Percentiles rank a stretch among this genome's conserved stretches.
Evolutionary conservation across 345 rosid species (phyloP).

Genomic region (Cochlearia excelsa): DNA sequence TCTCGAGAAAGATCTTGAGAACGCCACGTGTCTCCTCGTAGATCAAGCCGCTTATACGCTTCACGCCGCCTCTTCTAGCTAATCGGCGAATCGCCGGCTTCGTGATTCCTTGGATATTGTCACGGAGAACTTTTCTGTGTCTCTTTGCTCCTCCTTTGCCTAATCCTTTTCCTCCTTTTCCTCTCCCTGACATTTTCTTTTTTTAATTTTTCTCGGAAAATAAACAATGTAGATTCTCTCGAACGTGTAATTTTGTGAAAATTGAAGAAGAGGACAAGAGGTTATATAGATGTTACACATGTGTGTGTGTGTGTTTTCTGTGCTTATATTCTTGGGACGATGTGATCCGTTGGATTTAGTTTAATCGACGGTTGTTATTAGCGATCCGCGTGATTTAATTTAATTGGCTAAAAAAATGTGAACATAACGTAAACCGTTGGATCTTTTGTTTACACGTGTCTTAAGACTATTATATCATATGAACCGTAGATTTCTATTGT

Average conservation of each 20-base stretch:
- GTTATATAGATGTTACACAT: slow-evolving; percentile 6
- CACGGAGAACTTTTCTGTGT: slow-evolving; percentile 43
- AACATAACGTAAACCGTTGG: background rate
- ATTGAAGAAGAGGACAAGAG: background rate
- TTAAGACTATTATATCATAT: background rate
- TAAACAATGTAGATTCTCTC: too few species aligned
- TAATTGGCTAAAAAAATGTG: background rate
- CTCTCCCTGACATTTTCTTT: slow-evolving; percentile 39
- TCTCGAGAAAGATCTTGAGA: slow-evolving; percentile 40
- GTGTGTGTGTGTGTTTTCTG: slow-evolving; percentile 22
- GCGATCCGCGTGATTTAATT: slow-evolving; percentile 10
- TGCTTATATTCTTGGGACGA: background rate
- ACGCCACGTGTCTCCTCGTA: slow-evolving; percentile 44
- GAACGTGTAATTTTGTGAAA: slow-evolving; percentile 7
- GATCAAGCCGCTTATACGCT: slow-evolving; percentile 41
- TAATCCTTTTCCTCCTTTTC: slow-evolving; percentile 47
- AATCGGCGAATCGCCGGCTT: slow-evolving; percentile 42
- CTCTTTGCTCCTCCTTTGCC: slow-evolving; percentile 50
- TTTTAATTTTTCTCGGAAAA: background rate
- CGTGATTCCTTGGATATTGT: slow-evolving; percentile 43
- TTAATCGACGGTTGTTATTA: slow-evolving; percentile 11
- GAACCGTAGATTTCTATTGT: background rate
- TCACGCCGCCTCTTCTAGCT: slow-evolving; percentile 45
- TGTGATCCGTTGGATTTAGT: slow-evolving; percentile 19
- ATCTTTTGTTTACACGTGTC: background rate